Base-by-base conservation (phyloP, 768 basidiomycete species). In the Tricholoma sp. region DNA sequence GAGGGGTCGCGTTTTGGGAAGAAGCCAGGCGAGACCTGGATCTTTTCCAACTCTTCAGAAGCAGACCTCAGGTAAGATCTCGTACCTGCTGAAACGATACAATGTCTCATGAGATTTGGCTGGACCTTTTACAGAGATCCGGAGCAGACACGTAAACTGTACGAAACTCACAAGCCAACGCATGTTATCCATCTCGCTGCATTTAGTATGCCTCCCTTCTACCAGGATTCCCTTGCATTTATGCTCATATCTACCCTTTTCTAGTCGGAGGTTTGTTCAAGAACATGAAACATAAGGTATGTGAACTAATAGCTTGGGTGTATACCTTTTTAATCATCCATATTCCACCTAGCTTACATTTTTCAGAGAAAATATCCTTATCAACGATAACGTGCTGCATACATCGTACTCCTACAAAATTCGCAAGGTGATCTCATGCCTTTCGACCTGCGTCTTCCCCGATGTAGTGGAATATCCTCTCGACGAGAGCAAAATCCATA, bases 181-280 rank as follows among this genome's bases (percentile, higher is more conserved):
- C 89, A 95, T 80, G 93, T 98, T 64, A 97, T 98, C 65, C 96
- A 98, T 74, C 84, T 97, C 47, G 95, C 94, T 34, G 94, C 95
- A 5, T 82, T 93, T 41, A 92, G 91, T 93, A 65, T n/a, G 84
- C 65, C 45, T 39, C 44, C 39, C 44, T 39, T 47, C 44, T 18
- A 9, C 11, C 15, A 48, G 6, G 13, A 9, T n/a, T 5, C 31
- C n/a, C 15, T 15, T 31, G 8, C 9, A 24, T 29, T 49, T 32
- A 4, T 31, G 45, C 11, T 18, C 24, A 31, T 33, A 29, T n/a
- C 24, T 48, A 49, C 29, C 55, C 59, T 39, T 49, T 33, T 57
- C 50, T 59, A 93, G 95, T 98, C 53, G 96, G 95, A 4, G 95
- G 95, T 10, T 77, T 98, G 17, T 98, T 96, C 79, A 89, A 84